Evolutionary conservation across 2,329 filamentous ascomycete genomes (phyloP), one percentile per base, ranked within the genome.

Genomic region (Ascochyta viciae-villosae): DNA sequence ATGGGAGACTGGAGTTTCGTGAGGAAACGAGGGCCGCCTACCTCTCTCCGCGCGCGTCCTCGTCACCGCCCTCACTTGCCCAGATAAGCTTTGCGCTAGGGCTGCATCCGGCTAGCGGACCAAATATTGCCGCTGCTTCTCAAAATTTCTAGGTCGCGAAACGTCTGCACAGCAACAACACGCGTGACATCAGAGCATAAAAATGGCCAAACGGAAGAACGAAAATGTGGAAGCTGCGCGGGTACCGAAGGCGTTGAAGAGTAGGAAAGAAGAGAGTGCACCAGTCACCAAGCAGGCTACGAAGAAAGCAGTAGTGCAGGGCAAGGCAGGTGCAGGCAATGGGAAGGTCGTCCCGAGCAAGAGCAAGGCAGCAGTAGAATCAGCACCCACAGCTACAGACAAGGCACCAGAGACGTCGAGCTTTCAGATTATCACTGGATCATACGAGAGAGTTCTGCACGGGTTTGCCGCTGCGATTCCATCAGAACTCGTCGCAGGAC

Each of bases 401-500:
- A 50, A 42, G 16, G 31, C 50, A 4, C 16, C 50, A 2, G 63
- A 62, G 4, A 62, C 57, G 8, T 65, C 64, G 8, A 72, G 89
- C n/a, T 82, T 98, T 56, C 95, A 98, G 76, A 89, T 99, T 63
- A 84, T 98, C 57, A 89, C 92, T 6, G 95, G 95, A 43, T 97
- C 93, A 49, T 99, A 99, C 78, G 95, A 99, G 73, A 86, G 92
- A 62, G 87, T 96, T 45, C 84, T 99, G 19, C 95, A 99, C 75
- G 95, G 95, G 57, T 83, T 97, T 67, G 91, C 90, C 7, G 92
- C 90, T n/a, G 86, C 86, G 2, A 80, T 96, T 48, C 81, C 83
- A 23, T 62, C 53, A 45, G 56, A 33, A 49, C 64, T 72, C 27
- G 46, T 74, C 63, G 65, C 69, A 72, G 69, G 62, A 71, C 61